phyloP scores from a whole-genome alignment of 192 early-diverging fungal species.

The Backusella sp. region DNA sequence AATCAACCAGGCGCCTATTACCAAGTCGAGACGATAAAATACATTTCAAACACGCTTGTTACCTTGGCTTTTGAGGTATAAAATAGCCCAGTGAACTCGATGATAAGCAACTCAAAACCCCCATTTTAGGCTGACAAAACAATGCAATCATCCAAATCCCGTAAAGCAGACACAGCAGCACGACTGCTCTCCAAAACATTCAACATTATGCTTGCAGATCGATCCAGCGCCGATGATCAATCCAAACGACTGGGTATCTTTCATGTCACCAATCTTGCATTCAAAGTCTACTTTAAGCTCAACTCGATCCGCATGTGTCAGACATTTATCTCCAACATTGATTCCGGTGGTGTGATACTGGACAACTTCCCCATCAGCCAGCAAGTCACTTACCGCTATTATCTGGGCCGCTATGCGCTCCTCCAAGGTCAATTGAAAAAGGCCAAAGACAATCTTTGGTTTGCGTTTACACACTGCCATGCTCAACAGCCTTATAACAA shows the following conservation, averaged over 20 bases:
- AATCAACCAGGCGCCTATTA: conserved; percentile 9
- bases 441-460: conserved; percentile 36
- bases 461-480: conserved; percentile 43
- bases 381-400: conserved; percentile 49
- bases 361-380: conserved; percentile 41
- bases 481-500: conserved; percentile 34
- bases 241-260: conserved; percentile 44
- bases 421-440: conserved; percentile 40
- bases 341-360: conserved; percentile 32
- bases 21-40: conserved; percentile 22
- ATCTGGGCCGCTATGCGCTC: conserved; percentile 46
- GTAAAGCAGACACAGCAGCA: conserved; percentile 28
- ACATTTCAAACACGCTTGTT: conserved; percentile 13
- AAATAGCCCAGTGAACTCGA: neutral
- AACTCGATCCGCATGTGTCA: conserved; percentile 42
- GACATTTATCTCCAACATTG: conserved; percentile 44
- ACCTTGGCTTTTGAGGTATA: conserved; percentile 14
- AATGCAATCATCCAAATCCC: neutral
- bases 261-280: conserved; percentile 45
- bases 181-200: conserved; percentile 41
- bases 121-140: conserved; percentile 17
- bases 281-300: conserved; percentile 46
- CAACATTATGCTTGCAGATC: conserved; percentile 43
- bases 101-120: neutral
- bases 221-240: conserved; percentile 18